Percentiles rank a stretch among this genome's conserved stretches.
These are phyloP conservation scores for Veloboletus limbatus DNA, from an alignment of 1,284 basidiomycete genomes.

Conservation along the genomic window DNA sequence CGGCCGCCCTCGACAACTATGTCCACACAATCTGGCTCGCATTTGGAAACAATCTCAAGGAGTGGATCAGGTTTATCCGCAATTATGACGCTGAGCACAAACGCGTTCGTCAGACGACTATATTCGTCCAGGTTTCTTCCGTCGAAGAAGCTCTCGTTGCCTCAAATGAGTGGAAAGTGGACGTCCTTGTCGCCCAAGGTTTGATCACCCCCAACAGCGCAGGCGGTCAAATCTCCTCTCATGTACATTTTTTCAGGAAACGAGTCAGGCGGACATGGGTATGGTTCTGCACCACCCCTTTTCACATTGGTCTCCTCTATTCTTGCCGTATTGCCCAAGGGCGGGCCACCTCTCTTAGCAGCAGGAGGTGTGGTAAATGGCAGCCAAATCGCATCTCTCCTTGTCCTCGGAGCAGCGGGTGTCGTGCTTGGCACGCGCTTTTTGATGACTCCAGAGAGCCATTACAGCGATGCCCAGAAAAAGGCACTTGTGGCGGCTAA, in stretches of 20 bases:
- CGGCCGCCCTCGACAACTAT: conserved; percentile 49
- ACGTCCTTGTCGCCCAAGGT: conserved; percentile 79
- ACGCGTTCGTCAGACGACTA: conserved; percentile 43
- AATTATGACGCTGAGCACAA: conserved; percentile 43
- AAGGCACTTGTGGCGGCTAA: conserved; percentile 52
- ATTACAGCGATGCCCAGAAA: conserved; percentile 56
- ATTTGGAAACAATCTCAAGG: conserved; percentile 56
- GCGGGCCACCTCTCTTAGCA: conserved; percentile 55
- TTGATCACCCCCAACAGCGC: conserved; percentile 1
- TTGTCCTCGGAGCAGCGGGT: conserved; percentile 64
- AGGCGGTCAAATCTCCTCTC: conserved; percentile 7
- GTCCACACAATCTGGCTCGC: conserved; percentile 73
- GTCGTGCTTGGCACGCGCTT: conserved; percentile 72
- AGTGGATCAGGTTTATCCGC: conserved; percentile 62
- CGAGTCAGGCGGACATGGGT: conserved; percentile 76
- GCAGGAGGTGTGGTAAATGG: conserved; percentile 55
- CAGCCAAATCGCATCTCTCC: conserved; percentile 58
- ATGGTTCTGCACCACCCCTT: conserved; percentile 51
- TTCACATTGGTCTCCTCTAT: conserved; percentile 59
- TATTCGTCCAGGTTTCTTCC: conserved; percentile 64
- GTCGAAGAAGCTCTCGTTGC: conserved; percentile 57
- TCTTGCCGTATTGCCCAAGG: conserved; percentile 41
- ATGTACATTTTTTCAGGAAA: conserved; percentile 45
- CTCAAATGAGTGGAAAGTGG: conserved; percentile 57
- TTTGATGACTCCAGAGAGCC: conserved; percentile 61